phyloP scores from a whole-genome alignment of 495 filamentous ascomycete genomes.

The Annulohypoxylon moriforme region DNA sequence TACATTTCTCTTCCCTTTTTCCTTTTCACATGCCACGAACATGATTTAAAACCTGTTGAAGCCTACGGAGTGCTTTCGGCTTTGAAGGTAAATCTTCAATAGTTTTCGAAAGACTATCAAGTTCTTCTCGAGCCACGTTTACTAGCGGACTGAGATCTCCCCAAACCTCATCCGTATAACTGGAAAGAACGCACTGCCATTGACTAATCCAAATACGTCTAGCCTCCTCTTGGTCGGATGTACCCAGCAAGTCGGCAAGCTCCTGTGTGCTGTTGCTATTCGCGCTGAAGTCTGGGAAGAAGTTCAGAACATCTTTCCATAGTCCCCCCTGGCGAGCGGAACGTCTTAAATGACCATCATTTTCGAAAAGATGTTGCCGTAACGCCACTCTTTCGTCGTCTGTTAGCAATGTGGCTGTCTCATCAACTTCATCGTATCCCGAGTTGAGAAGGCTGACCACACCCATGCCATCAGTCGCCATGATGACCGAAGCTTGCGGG shows the following conservation, averaged over 20 bases:
- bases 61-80: slow-evolving; percentile 38
- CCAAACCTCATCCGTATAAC: slow-evolving; percentile 83
- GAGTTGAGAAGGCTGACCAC: slow-evolving; percentile 56
- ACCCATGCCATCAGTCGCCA: slow-evolving; percentile 54
- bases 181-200: slow-evolving; percentile 72
- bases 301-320: slow-evolving; percentile 59
- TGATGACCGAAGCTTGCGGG: slow-evolving; percentile 4
- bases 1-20: background rate
- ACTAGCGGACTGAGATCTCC: slow-evolving; percentile 73
- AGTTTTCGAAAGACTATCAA: slow-evolving; percentile 51
- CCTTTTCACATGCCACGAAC: slow-evolving; percentile 20
- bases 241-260: slow-evolving; percentile 48
- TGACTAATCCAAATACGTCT: slow-evolving; percentile 61
- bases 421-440: slow-evolving; percentile 38
- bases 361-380: slow-evolving; percentile 51
- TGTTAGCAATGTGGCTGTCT: slow-evolving; percentile 37
- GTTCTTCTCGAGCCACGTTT: slow-evolving; percentile 70
- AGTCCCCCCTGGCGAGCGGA: slow-evolving; percentile 20
- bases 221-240: slow-evolving; percentile 52
- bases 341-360: slow-evolving; percentile 2
- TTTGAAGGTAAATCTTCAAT: slow-evolving; percentile 17
- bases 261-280: slow-evolving; percentile 11
- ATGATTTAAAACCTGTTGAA: slow-evolving; percentile 43
- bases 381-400: slow-evolving; percentile 42
- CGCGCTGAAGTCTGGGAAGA: slow-evolving; percentile 52